Conservation (phyloP, 345 rosid genomes). For the Lagerstroemia speciosa region DNA sequence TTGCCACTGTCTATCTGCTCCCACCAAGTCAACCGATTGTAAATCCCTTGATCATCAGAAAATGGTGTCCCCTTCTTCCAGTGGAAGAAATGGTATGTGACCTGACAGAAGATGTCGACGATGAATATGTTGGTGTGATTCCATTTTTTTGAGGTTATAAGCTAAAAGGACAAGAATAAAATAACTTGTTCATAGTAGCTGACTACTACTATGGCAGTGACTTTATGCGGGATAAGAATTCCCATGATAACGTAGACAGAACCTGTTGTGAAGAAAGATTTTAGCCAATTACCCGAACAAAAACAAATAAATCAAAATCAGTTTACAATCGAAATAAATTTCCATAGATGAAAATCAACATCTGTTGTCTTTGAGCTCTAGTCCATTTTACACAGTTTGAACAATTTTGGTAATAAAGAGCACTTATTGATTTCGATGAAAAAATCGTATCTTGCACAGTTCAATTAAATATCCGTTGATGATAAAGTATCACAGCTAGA, state of each 20-base stretch:
- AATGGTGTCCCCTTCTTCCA: slow-evolving; percentile 99
- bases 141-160: not conserved
- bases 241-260: not conserved
- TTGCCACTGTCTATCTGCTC: slow-evolving; percentile 94
- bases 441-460: no score
- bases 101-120: slow-evolving; percentile 25
- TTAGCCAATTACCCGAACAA: not conserved
- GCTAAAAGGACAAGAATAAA: not conserved
- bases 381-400: no score
- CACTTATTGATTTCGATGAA: no score
- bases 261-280: not conserved
- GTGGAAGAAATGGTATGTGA: slow-evolving; percentile 92
- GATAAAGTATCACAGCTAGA: not conserved
- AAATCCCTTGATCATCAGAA: slow-evolving; percentile 96
- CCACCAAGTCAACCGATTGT: slow-evolving; percentile 95
- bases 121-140: not conserved
- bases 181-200: not conserved
- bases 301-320: not conserved
- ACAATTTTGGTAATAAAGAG: no score
- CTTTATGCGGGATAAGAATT: not conserved
- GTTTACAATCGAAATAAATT: not conserved
- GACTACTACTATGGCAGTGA: not conserved
- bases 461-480: not conserved
- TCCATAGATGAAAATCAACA: not conserved
- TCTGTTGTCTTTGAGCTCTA: no score